Percentiles rank a stretch among this genome's conserved stretches.
phyloP scores from a whole-genome alignment of 108 stramenopile species.

The Epithemia pelagica region DNA sequence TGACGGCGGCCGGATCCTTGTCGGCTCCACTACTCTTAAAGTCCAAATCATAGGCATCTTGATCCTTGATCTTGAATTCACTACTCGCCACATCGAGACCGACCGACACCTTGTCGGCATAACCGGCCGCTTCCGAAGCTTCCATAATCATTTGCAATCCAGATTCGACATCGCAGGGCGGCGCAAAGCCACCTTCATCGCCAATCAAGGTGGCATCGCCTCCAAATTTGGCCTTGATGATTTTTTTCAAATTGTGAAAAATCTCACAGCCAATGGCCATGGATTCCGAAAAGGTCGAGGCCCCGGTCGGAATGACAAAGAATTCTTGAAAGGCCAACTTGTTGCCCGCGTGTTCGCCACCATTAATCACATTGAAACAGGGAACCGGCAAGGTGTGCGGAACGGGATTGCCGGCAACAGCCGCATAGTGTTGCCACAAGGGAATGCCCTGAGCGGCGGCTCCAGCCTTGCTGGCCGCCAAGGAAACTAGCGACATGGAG shows the following conservation, averaged over 20 bases:
- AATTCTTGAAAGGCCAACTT: slow-evolving; percentile 99
- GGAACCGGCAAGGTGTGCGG: slow-evolving; percentile 94
- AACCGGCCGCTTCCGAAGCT: slow-evolving; percentile 91
- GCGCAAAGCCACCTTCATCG: slow-evolving; percentile 99
- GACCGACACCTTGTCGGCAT: slow-evolving; percentile 91
- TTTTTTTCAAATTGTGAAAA: slow-evolving; percentile 95
- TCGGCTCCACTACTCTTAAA: slow-evolving; percentile 85
- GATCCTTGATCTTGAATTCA: slow-evolving; percentile 93
- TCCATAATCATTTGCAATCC: slow-evolving; percentile 98
- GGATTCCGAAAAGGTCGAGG: slow-evolving; percentile 87
- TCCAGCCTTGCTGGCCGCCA: slow-evolving; percentile 97
- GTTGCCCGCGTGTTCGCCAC: slow-evolving; percentile 99
- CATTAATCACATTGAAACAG: slow-evolving; percentile 99
- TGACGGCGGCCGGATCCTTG: slow-evolving; percentile 74
- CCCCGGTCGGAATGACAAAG: slow-evolving; percentile 99
- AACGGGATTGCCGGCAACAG: slow-evolving; percentile 93
- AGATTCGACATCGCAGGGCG: slow-evolving; percentile 87
- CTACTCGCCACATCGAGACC: slow-evolving; percentile 98
- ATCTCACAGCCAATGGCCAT: slow-evolving; percentile 99
- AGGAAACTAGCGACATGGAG: slow-evolving; percentile 57
- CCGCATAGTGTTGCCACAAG: slow-evolving; percentile 98
- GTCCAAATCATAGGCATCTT: slow-evolving; percentile 97
- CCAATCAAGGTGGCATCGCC: slow-evolving; percentile 98
- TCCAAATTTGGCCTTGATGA: slow-evolving; percentile 98
- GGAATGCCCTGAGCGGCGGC: slow-evolving; percentile 94